Evolutionary conservation across 177 flowering plant species (phyloP).

Genomic region (Vitis hybrid): DNA sequence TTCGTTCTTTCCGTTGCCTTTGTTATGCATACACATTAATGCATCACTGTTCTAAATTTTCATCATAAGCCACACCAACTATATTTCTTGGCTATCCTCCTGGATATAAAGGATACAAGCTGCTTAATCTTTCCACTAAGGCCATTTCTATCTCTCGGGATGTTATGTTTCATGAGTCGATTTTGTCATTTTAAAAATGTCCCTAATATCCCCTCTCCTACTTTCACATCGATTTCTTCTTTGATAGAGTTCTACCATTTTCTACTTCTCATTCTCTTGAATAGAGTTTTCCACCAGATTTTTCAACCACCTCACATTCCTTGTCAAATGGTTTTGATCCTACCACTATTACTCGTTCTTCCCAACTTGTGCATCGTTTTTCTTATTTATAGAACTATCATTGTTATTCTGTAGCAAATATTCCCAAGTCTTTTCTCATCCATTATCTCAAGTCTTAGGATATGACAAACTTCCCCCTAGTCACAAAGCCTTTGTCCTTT

Average conservation of each 20-base stretch:
- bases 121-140: background rate
- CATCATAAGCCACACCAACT: background rate
- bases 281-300: too few species aligned
- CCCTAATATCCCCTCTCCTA: background rate
- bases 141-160: background rate
- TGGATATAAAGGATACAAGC: background rate
- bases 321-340: background rate
- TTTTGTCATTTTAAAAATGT: background rate
- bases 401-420: background rate
- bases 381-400: background rate
- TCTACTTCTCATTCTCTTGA: too few species aligned
- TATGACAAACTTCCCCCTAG: too few species aligned
- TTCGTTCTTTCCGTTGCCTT: too few species aligned
- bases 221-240: background rate
- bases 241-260: too few species aligned
- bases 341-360: background rate
- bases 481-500: too few species aligned
- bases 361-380: background rate
- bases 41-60: background rate
- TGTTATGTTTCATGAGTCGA: background rate
- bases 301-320: too few species aligned
- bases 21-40: background rate
- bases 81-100: background rate
- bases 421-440: too few species aligned
- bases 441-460: too few species aligned